phyloP scores from a whole-genome alignment of 805 yeast genomes.

The Hyphopichia homilentoma region DNA sequence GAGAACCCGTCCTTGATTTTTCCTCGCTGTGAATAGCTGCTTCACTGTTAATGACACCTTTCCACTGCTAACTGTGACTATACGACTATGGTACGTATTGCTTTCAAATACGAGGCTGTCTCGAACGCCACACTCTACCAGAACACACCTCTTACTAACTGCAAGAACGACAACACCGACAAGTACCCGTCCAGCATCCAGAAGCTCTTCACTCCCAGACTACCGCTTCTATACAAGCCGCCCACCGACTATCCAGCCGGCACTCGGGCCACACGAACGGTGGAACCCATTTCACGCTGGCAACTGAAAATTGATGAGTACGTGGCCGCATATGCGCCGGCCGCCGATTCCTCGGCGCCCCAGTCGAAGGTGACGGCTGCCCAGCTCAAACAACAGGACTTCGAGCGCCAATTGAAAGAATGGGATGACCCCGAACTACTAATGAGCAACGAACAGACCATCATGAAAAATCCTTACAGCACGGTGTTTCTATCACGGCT shows the following conservation, averaged over 20 bases:
- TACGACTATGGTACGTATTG: no score
- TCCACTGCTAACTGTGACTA: no score
- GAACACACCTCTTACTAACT: no score
- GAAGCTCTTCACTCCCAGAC: slow-evolving; percentile 53
- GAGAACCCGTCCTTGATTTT: no score
- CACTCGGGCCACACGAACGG: slow-evolving; percentile 41
- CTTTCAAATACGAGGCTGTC: no score
- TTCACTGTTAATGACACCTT: no score
- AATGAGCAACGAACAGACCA: slow-evolving; percentile 22
- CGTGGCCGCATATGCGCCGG: neutral
- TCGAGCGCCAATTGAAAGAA: slow-evolving; percentile 23
- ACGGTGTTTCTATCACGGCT: slow-evolving; percentile 79
- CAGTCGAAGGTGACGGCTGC: slow-evolving; percentile 6
- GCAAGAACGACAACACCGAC: slow-evolving; percentile 18
- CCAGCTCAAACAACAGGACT: slow-evolving; percentile 9
- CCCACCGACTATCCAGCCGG: slow-evolving; percentile 51
- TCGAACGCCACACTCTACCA: no score
- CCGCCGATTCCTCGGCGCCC: neutral
- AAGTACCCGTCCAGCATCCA: slow-evolving; percentile 42
- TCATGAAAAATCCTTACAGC: slow-evolving; percentile 58
- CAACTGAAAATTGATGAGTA: slow-evolving; percentile 23
- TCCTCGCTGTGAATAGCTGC: no score
- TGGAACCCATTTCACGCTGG: slow-evolving; percentile 44
- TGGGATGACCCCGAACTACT: slow-evolving; percentile 32
- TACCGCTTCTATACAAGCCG: slow-evolving; percentile 47